A percentile compares a stretch with the other conserved stretches of the same genome.
These are phyloP conservation scores for Alternaria ventricosa DNA, from an alignment of 2,329 filamentous ascomycete species.

Conservation along the genomic window DNA sequence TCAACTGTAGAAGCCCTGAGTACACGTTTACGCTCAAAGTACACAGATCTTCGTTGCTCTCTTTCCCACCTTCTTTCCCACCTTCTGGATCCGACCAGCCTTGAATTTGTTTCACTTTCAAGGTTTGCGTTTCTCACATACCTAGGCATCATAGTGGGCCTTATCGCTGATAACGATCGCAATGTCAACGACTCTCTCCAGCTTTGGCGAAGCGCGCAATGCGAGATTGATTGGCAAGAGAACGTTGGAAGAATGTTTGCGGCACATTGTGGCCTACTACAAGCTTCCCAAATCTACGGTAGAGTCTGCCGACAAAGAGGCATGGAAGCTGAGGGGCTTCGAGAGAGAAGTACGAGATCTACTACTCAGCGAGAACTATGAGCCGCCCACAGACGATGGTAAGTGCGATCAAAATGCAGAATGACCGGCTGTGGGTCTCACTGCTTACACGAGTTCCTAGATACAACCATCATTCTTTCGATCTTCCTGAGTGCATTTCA, in stretches of 20 bases:
- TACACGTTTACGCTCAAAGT: neutral
- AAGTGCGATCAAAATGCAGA: constrained; percentile 1
- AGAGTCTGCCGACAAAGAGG: constrained; percentile 7
- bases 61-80: neutral
- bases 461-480: constrained; percentile 6
- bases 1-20: neutral
- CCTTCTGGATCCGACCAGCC: neutral
- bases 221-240: neutral
- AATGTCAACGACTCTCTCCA: constrained; percentile 4
- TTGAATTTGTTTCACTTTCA: constrained; percentile 1
- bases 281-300: neutral
- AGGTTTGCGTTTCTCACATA: neutral
- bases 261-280: constrained; percentile 10
- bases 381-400: constrained; percentile 5
- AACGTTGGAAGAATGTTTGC: constrained; percentile 7
- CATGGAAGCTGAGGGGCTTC: constrained; percentile 4
- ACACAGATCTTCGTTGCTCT: neutral
- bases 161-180: constrained; percentile 1
- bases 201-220: constrained; percentile 5
- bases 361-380: constrained; percentile 1
- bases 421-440: neutral
- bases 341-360: constrained; percentile 8
- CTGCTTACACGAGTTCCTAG: neutral
- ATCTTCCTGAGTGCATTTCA: constrained; percentile 8
- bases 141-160: constrained; percentile 1